Evolutionary conservation across 2,329 filamentous ascomycete species (phyloP).

Genomic region (Hysterium pulicare): DNA sequence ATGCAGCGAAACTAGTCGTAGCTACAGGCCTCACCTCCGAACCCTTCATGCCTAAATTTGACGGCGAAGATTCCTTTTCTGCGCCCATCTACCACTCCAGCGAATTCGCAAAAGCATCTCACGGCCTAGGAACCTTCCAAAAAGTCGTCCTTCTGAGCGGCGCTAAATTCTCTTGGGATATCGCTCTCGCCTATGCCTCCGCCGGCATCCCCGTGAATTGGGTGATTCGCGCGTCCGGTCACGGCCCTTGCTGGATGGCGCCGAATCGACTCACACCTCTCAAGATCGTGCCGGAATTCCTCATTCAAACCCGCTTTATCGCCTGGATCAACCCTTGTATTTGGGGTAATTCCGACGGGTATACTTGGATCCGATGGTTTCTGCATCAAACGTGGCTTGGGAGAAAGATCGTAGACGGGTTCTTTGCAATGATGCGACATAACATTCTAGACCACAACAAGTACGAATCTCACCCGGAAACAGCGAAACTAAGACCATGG

Average conservation of each 20-base stretch:
- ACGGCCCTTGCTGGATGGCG: constrained; percentile 59
- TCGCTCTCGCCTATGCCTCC: constrained; percentile 54
- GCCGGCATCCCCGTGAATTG: constrained; percentile 54
- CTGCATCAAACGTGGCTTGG: constrained; percentile 57
- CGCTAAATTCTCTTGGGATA: constrained; percentile 64
- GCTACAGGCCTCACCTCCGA: constrained; percentile 62
- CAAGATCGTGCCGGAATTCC: constrained; percentile 63
- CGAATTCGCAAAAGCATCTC: constrained; percentile 47
- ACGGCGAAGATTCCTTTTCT: constrained; percentile 50
- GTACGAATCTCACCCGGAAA: constrained; percentile 43
- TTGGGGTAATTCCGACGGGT: constrained; percentile 66
- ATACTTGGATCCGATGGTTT: constrained; percentile 51
- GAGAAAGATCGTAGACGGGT: constrained; percentile 52
- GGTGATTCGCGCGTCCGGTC: constrained; percentile 55
- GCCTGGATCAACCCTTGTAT: constrained; percentile 74
- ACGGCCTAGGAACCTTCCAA: constrained; percentile 33
- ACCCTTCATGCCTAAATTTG: constrained; percentile 53
- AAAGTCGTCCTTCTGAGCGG: constrained; percentile 54
- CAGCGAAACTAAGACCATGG: constrained; percentile 42
- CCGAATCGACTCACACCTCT: constrained; percentile 62
- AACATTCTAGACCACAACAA: constrained; percentile 49
- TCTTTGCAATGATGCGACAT: constrained; percentile 54
- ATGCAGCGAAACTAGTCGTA: constrained; percentile 53
- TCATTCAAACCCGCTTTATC: constrained; percentile 62
- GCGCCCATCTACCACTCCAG: constrained; percentile 57